Conservation (phyloP, 495 filamentous ascomycete species). For the Hypoxylon fuscum region DNA sequence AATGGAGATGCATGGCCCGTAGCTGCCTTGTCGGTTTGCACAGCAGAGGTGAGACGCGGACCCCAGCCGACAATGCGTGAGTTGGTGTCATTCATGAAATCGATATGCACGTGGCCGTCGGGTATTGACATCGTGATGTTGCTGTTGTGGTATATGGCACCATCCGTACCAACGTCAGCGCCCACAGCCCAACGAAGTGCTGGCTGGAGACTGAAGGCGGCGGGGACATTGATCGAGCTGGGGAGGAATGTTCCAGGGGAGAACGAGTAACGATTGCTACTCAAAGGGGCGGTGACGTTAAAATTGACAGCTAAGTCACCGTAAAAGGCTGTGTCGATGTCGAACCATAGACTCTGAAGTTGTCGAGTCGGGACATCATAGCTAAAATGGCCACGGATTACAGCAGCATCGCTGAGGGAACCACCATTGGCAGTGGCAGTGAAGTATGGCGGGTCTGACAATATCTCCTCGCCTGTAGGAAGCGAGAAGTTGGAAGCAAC, state of each 20-base stretch:
- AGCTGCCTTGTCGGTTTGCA: slow-evolving; percentile 33
- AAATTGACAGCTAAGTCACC: slow-evolving; percentile 38
- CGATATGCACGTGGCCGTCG: slow-evolving; percentile 45
- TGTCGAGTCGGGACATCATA: slow-evolving; percentile 38
- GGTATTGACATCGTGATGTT: slow-evolving; percentile 33
- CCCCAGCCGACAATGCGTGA: slow-evolving; percentile 40
- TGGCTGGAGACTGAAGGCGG: slow-evolving; percentile 40
- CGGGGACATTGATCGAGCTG: slow-evolving; percentile 35
- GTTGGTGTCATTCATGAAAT: slow-evolving; percentile 32
- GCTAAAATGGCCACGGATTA: slow-evolving; percentile 44
- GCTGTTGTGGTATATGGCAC: slow-evolving; percentile 29
- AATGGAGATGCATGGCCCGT: slow-evolving; percentile 35
- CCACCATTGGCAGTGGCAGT: slow-evolving; percentile 34
- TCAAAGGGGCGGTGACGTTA: slow-evolving; percentile 29
- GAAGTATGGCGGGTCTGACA: slow-evolving; percentile 32
- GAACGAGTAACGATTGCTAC: slow-evolving; percentile 30
- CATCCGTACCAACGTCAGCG: slow-evolving; percentile 38
- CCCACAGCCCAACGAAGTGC: slow-evolving; percentile 39
- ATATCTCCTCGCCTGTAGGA: slow-evolving; percentile 34
- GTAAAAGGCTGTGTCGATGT: slow-evolving; percentile 42
- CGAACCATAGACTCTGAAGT: slow-evolving; percentile 42
- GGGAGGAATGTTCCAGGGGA: slow-evolving; percentile 38
- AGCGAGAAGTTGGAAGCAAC: slow-evolving; percentile 38
- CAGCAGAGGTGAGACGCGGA: slow-evolving; percentile 33
- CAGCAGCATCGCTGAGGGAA: slow-evolving; percentile 35